Evolutionary conservation across 768 basidiomycete genomes (phyloP), one percentile per base, ranked within the genome.

Genomic region (Termitomyces sp.): DNA sequence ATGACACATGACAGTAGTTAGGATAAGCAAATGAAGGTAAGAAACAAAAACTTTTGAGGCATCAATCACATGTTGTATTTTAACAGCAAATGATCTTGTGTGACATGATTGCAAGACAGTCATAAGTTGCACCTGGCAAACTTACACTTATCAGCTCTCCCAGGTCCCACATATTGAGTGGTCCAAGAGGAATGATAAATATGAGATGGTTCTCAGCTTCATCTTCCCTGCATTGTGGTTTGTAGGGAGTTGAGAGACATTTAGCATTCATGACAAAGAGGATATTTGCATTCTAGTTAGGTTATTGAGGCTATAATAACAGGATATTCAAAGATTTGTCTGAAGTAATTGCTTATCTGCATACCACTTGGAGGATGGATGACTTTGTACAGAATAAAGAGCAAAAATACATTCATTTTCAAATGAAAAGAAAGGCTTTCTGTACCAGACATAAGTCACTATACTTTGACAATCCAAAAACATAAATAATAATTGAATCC

Each of bases 111-210:
- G n/a, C n/a, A n/a, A n/a, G n/a, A n/a, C n/a, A n/a, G n/a, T n/a
- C n/a, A n/a, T n/a, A n/a, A n/a, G n/a, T n/a, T n/a, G n/a, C n/a
- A n/a, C n/a, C n/a, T n/a, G n/a, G n/a, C n/a, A n/a, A n/a, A n/a
- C n/a, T n/a, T n/a, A n/a, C n/a, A n/a, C n/a, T n/a, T n/a, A n/a
- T n/a, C 11, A 78, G 62, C 50, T 66, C 71, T 2, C 71, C 75
- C 28, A 76, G 54, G n/a, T 71, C 71, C n/a, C 66, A 64, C 66
- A 70, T 69, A 30, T 53, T 63, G 14, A 76, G 58, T 0, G 70
- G 71, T 8, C 70, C 70, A 15, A 76, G 60, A 1, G 73, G 76
- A 17, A 79, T 65, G 1, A 75, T 19, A 53, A 77, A 74, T 8
- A 75, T 70, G 8, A 62, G 35, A 37, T 21, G 59, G 19, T 62